Conservation (phyloP, 306 rosid genomes). For the Notholithocarpus densiflorus region DNA sequence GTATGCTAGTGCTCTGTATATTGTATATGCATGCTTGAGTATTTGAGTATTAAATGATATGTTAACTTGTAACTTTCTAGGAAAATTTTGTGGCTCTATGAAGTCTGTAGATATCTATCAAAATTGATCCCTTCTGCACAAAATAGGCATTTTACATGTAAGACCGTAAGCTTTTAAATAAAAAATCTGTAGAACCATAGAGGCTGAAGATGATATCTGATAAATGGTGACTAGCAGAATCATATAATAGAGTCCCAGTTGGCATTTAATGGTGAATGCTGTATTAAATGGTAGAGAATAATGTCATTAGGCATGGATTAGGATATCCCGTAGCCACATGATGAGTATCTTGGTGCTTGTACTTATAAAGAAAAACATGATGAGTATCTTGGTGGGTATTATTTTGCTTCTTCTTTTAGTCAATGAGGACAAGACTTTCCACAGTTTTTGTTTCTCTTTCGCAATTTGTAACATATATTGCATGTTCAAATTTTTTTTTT, state of each 20-base stretch:
- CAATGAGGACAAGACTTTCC: background rate
- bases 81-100: background rate
- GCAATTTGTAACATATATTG: background rate
- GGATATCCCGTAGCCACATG: background rate
- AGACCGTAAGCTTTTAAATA: background rate
- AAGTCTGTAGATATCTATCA: background rate
- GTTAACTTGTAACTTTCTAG: background rate
- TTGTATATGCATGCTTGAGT: background rate
- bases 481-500: background rate
- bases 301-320: background rate
- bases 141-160: background rate
- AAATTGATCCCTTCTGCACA: background rate
- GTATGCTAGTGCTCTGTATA: background rate
- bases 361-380: too few relatives aligned
- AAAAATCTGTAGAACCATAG: background rate
- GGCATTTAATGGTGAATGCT: background rate
- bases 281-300: background rate
- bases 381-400: background rate
- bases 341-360: background rate
- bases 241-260: background rate
- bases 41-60: background rate
- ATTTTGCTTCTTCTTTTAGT: background rate
- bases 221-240: background rate
- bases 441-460: background rate
- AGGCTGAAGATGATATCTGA: background rate